A percentile compares a stretch with the other conserved stretches of the same genome.
Evolutionary conservation across 441 rosid species (phyloP).

Genomic region (Croton laevigatus): DNA sequence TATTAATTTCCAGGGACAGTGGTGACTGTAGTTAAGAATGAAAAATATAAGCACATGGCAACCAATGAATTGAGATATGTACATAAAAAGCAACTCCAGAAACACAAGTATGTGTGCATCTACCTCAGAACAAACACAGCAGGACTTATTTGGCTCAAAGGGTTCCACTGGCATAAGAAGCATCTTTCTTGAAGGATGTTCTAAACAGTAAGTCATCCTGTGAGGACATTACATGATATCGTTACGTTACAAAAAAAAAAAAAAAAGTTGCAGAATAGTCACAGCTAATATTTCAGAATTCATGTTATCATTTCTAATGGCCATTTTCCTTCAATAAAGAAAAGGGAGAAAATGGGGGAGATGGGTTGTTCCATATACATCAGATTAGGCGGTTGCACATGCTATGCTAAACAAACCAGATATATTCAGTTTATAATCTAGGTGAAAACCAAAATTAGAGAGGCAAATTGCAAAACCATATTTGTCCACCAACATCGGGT

Average conservation of each 20-base stretch:
- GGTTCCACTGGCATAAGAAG: slow-evolving; percentile 97
- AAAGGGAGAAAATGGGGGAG: neutral
- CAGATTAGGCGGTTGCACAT: neutral
- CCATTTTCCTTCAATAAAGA: neutral
- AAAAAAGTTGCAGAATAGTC: neutral
- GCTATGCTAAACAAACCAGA: neutral
- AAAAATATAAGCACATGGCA: slow-evolving; percentile 19
- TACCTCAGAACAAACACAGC: slow-evolving; percentile 98
- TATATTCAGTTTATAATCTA: neutral
- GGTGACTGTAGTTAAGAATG: slow-evolving; percentile 62
- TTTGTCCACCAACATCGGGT: neutral
- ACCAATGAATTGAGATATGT: slow-evolving; percentile 18
- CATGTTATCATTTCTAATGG: slow-evolving; percentile 1
- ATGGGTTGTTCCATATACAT: too few relatives aligned
- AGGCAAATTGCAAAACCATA: neutral
- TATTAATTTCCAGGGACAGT: slow-evolving; percentile 75
- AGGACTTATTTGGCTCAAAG: slow-evolving; percentile 78
- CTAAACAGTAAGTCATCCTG: slow-evolving; percentile 97
- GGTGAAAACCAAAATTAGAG: neutral
- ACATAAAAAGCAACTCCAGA: slow-evolving; percentile 13
- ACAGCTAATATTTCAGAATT: slow-evolving; percentile 3
- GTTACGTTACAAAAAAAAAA: slow-evolving; percentile 16
- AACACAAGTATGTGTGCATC: neutral
- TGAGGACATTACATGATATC: slow-evolving; percentile 22
- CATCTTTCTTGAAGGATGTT: slow-evolving; percentile 80